These are phyloP conservation scores for Canavalia ensiformis DNA, from an alignment of 306 rosid species.

Conservation along the genomic window DNA sequence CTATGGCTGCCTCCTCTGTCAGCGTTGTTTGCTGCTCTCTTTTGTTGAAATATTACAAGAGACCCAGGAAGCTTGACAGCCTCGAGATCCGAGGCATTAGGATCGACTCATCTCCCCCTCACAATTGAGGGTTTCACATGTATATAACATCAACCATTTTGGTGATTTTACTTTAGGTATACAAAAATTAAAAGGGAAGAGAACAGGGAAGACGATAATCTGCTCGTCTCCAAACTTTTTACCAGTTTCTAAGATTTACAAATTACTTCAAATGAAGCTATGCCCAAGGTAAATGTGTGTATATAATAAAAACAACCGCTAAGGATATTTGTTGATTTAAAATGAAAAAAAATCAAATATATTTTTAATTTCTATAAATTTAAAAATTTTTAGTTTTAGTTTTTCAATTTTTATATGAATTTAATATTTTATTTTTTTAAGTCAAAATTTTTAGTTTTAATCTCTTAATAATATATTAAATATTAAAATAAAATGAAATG, in stretches of 20 bases:
- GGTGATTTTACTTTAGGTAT: slow-evolving; percentile 2
- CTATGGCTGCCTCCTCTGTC: slow-evolving; percentile 97
- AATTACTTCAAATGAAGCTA: neutral
- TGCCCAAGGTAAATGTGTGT: neutral
- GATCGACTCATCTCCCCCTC: slow-evolving; percentile 37
- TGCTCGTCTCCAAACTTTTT: too few relatives aligned
- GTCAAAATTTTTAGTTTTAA: too few relatives aligned
- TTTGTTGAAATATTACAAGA: slow-evolving; percentile 75
- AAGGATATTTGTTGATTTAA: too few relatives aligned
- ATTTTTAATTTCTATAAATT: too few relatives aligned
- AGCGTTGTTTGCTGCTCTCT: slow-evolving; percentile 92
- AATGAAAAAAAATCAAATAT: too few relatives aligned
- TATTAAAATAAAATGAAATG: too few relatives aligned
- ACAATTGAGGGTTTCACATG: slow-evolving; percentile 15
- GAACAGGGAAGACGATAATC: too few relatives aligned
- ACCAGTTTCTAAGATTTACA: neutral
- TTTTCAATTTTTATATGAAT: too few relatives aligned
- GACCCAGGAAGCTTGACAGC: slow-evolving; percentile 74
- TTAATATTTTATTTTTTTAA: too few relatives aligned
- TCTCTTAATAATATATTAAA: too few relatives aligned
- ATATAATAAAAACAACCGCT: too few relatives aligned
- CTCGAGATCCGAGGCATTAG: slow-evolving; percentile 67
- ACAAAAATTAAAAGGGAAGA: neutral
- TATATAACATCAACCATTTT: neutral
- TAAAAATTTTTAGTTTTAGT: too few relatives aligned